Evolutionary conservation across 805 yeast species (phyloP), one percentile per base, ranked within the genome.

Genomic region (Suhomyces vadensis): DNA sequence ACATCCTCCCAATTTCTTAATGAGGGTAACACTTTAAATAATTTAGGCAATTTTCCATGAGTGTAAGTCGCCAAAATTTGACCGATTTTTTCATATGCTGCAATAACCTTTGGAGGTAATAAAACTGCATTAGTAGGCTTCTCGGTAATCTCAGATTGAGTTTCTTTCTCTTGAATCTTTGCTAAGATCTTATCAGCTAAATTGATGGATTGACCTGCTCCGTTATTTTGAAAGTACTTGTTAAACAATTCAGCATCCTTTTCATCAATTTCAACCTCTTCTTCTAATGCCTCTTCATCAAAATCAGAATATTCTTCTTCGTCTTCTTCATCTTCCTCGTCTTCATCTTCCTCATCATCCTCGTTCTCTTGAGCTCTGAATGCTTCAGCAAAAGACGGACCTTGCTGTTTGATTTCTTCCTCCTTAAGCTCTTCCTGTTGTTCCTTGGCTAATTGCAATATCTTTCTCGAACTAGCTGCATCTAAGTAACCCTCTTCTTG

Each of bases 1-100:
- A 94, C 85, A 63, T 92, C 98, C 63, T 90, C 90, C 99, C 99
- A 94, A 67, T 92, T 92, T 55, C 79, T 85, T 52, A 94, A 76
- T 3, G 95, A 79, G 26, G 99, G 99, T 44, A 95, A 78, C 40
- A 94, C 95, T 62, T 94, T 94, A 74, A 94, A 94, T 25, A 95
- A 78, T 58, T 92, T 91, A n/a, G 99, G 99, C 42, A 94, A 75
- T 65, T 91, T 91, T 39, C 99, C 99, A 58, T 94, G 96, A 31
- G 91, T 85, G 81, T 95, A 94, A 4, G 95, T 82, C 16, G 89
- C 77, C 47, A 94, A 73, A 41, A 92, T 83, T 53, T 82, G 83
- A 6, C 98, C 98, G 37, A 94, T 92, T 60, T 88, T 88, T 38
- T 88, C 84, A 63, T 92, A 94, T 1, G 97, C 98, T 51, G 87